A percentile compares a stretch with the other conserved stretches of the same genome.
Evolutionary conservation across 805 yeast genomes (phyloP).

Genomic region (Martiniozyma abietophila): DNA sequence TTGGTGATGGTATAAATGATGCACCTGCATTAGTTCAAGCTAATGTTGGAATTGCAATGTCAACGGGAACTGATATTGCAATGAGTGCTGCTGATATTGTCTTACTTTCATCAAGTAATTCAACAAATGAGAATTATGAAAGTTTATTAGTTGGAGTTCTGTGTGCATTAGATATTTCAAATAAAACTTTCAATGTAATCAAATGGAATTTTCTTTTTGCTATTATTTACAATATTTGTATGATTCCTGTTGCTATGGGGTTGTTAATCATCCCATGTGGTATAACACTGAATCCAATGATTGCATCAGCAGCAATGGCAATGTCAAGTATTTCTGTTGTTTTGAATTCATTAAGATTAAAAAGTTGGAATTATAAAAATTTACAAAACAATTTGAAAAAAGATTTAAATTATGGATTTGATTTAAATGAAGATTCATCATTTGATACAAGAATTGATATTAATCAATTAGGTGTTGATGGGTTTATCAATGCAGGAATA

Average conservation of each 20-base stretch:
- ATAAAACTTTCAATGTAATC: slow-evolving; percentile 61
- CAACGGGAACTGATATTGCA: slow-evolving; percentile 92
- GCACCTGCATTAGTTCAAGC: slow-evolving; percentile 92
- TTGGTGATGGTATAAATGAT: slow-evolving; percentile 97
- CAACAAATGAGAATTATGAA: slow-evolving; percentile 13
- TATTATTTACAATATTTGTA: slow-evolving; percentile 66
- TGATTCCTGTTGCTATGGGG: slow-evolving; percentile 94
- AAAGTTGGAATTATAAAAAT: slow-evolving; percentile 40
- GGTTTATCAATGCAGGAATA: too few relatives aligned
- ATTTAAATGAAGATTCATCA: too few relatives aligned
- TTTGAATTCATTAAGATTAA: slow-evolving; percentile 62
- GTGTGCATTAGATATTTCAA: slow-evolving; percentile 59
- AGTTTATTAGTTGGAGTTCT: slow-evolving; percentile 33
- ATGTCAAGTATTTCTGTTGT: slow-evolving; percentile 87
- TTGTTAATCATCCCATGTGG: slow-evolving; percentile 68
- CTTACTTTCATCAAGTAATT: slow-evolving; percentile 36
- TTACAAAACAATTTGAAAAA: background rate
- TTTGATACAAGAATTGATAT: too few relatives aligned
- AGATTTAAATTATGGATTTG: too few relatives aligned
- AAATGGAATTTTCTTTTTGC: slow-evolving; percentile 85
- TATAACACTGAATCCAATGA: slow-evolving; percentile 71
- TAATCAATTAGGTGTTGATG: too few relatives aligned
- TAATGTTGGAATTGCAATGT: slow-evolving; percentile 83
- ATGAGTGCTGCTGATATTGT: slow-evolving; percentile 95
- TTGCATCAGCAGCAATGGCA: slow-evolving; percentile 92